phyloP scores from a whole-genome alignment of 192 early-diverging fungal genomes.

The Coemansia sp. region DNA sequence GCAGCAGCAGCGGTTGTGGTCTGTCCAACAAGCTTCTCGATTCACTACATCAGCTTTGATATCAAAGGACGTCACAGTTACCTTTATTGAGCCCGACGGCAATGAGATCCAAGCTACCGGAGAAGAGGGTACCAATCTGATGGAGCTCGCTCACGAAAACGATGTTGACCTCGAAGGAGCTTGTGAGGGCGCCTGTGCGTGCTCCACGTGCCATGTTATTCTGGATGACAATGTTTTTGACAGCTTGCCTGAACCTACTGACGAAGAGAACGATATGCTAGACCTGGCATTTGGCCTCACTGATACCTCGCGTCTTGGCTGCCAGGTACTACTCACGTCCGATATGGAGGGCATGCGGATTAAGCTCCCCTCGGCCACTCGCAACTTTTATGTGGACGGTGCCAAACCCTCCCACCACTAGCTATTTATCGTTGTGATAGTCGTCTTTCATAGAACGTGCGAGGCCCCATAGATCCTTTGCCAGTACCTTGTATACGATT shows the following conservation, averaged over 20 bases:
- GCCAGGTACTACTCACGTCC: constrained; percentile 83
- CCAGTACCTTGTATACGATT: not conserved
- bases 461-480: constrained; percentile 1
- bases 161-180: constrained; percentile 96
- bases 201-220: constrained; percentile 95
- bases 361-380: constrained; percentile 84
- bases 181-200: constrained; percentile 93
- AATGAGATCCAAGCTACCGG: constrained; percentile 73
- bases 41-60: constrained; percentile 18
- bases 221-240: constrained; percentile 78
- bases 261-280: constrained; percentile 99
- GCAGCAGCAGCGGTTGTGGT: not conserved
- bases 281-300: constrained; percentile 96
- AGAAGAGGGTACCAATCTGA: constrained; percentile 81
- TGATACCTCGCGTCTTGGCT: constrained; percentile 94
- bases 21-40: not conserved
- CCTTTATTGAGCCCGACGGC: constrained; percentile 84
- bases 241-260: constrained; percentile 86
- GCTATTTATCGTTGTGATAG: not conserved
- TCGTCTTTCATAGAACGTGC: not conserved
- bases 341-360: constrained; percentile 89
- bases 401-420: constrained; percentile 55
- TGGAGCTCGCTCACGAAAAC: constrained; percentile 90
- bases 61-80: constrained; percentile 59
- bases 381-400: constrained; percentile 86